phyloP scores from a whole-genome alignment of 257 asterid genomes.

The Rubia yunnanensis region DNA sequence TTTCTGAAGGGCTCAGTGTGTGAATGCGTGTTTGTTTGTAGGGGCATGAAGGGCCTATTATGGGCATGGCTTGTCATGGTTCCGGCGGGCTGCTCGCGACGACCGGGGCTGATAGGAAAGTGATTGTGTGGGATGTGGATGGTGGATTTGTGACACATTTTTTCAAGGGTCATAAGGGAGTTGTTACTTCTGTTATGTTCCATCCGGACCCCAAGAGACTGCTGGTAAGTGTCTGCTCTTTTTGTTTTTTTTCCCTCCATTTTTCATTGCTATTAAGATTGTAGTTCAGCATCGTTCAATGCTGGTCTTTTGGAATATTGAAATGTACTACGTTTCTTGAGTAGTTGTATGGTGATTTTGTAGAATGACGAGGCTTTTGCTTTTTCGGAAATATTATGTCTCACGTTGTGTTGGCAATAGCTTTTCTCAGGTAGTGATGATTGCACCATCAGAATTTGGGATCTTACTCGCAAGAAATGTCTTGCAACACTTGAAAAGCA shows the following conservation, averaged over 20 bases:
- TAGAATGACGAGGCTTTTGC: neutral
- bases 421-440: constrained; percentile 89
- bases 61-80: constrained; percentile 91
- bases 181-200: constrained; percentile 68
- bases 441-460: constrained; percentile 67
- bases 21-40: constrained; percentile 14
- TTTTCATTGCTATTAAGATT: neutral
- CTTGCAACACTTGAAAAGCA: constrained; percentile 66
- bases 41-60: constrained; percentile 97
- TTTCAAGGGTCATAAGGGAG: constrained; percentile 95
- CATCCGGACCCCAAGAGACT: constrained; percentile 72
- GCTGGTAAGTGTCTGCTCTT: constrained; percentile 46
- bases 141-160: constrained; percentile 94
- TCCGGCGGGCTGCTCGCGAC: constrained; percentile 96
- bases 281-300: neutral
- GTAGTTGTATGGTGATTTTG: too few relatives aligned
- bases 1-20: neutral
- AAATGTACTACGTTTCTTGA: too few relatives aligned
- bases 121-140: constrained; percentile 92
- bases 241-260: neutral
- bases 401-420: constrained; percentile 30
- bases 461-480: constrained; percentile 70
- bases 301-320: too few relatives aligned
- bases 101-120: constrained; percentile 94
- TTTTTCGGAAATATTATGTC: neutral